phyloP scores from a whole-genome alignment of 2,329 filamentous ascomycete genomes.

The Aspergillus phoenicis region DNA sequence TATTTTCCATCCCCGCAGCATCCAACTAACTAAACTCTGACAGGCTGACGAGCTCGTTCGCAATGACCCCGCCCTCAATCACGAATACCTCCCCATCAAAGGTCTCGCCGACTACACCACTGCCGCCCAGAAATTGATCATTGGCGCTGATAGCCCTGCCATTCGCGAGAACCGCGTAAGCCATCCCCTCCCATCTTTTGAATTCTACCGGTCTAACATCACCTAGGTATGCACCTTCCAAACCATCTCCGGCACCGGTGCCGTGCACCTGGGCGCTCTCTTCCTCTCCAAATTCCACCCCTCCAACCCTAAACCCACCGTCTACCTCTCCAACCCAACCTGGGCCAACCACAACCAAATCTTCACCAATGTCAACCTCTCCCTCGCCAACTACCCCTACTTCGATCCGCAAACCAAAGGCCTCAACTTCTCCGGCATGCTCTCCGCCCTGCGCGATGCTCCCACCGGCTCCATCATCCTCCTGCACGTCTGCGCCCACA shows the following conservation, averaged over 20 bases:
- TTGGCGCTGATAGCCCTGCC: constrained; percentile 78
- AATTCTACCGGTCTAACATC: neutral
- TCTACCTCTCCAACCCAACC: constrained; percentile 93
- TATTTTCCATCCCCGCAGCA: neutral
- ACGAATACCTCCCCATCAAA: constrained; percentile 97
- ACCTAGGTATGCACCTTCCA: constrained; percentile 72
- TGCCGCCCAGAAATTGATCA: constrained; percentile 87
- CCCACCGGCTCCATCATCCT: constrained; percentile 82
- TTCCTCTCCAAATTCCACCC: constrained; percentile 93
- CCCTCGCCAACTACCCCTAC: constrained; percentile 85
- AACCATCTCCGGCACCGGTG: constrained; percentile 96
- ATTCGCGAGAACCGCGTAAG: constrained; percentile 76
- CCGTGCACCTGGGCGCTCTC: constrained; percentile 86
- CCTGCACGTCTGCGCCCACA: constrained; percentile 94
- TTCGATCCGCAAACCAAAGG: constrained; percentile 87
- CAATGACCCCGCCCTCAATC: constrained; percentile 87
- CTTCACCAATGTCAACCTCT: constrained; percentile 84
- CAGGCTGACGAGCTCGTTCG: constrained; percentile 89
- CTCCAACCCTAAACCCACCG: constrained; percentile 62
- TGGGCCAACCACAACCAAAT: constrained; percentile 99
- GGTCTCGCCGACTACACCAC: constrained; percentile 82
- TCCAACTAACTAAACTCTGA: constrained; percentile 3
- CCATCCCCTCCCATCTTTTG: neutral
- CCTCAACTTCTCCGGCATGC: constrained; percentile 90
- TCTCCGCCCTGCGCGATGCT: constrained; percentile 68